Conservation (phyloP, 306 rosid species). For the Styphnolobium japonicum region DNA sequence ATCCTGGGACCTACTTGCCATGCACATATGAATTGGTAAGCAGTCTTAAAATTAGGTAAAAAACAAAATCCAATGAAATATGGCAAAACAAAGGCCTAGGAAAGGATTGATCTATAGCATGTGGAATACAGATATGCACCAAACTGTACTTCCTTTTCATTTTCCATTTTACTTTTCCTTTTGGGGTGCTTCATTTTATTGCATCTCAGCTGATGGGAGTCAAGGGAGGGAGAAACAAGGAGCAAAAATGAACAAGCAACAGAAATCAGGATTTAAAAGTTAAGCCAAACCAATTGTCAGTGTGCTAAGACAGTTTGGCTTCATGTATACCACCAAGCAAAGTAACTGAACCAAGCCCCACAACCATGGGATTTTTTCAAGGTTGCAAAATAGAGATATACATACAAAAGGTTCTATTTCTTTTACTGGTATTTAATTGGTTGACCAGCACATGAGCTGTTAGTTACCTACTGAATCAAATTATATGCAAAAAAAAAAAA, state of each 20-base stretch:
- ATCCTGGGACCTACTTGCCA: conserved; percentile 57
- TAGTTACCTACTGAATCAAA: not conserved
- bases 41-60: not conserved
- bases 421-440: not conserved
- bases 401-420: not conserved
- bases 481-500: not conserved
- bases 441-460: not conserved
- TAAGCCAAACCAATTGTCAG: not conserved
- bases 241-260: not conserved
- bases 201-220: not conserved
- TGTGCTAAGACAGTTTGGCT: not conserved
- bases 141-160: not conserved
- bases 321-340: not conserved
- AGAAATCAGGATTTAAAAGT: not conserved
- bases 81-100: not conserved
- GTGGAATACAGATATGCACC: not conserved
- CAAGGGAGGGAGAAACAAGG: not conserved
- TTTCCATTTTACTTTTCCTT: not conserved
- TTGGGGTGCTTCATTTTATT: not conserved
- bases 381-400: not conserved
- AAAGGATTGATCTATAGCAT: not conserved
- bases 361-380: not conserved
- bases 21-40: not conserved
- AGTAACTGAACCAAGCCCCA: not conserved
- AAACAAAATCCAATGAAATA: not conserved